Base-by-base conservation (phyloP, 306 rosid genomes). In the Lupinus albus region DNA sequence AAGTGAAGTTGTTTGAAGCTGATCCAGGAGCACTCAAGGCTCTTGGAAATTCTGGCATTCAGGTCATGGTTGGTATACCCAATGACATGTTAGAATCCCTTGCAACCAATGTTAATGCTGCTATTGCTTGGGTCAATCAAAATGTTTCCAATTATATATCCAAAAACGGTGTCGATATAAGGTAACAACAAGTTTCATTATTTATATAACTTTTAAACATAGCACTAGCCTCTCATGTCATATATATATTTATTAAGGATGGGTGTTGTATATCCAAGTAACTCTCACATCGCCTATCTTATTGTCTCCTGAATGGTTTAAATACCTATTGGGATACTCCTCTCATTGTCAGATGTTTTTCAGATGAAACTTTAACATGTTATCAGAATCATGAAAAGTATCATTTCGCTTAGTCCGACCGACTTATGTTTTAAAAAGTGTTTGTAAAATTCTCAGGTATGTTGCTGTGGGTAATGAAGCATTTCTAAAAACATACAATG, bases 401-500 rank as follows among this genome's bases (percentile, higher is more conserved):
- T n/a, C n/a, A n/a, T n/a, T n/a, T n/a, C n/a, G n/a, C n/a, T n/a
- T n/a, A n/a, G n/a, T n/a, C n/a, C n/a, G n/a, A n/a, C n/a, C n/a
- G n/a, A n/a, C n/a, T n/a, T n/a, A n/a, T n/a, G n/a, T n/a, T 18
- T 74, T 17, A 53, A 54, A 46, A 4, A 51, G 60, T 56, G 17
- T 61, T 35, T 53, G 18, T 14, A 32, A 60, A 57, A 71, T 51
- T 32, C 6, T 11, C 61, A 88, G 99, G 77, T 68, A 85, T 52
- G 89, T 94, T 32, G 99, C 97, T 0, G 92, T 94, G 13, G 99
- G 97, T 0, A 94, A 94, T 70, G 99, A 94, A 72, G 97, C 97
- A 13, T 94, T 94, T 75, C 85, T 94, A 4, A 72, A 78, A 33
- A 49, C 91, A 45, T 94, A 90, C 84, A 86, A 90, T 39, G 90